Conservation (phyloP, 805 yeast genomes). For the Metschnikowia gelsemii region DNA sequence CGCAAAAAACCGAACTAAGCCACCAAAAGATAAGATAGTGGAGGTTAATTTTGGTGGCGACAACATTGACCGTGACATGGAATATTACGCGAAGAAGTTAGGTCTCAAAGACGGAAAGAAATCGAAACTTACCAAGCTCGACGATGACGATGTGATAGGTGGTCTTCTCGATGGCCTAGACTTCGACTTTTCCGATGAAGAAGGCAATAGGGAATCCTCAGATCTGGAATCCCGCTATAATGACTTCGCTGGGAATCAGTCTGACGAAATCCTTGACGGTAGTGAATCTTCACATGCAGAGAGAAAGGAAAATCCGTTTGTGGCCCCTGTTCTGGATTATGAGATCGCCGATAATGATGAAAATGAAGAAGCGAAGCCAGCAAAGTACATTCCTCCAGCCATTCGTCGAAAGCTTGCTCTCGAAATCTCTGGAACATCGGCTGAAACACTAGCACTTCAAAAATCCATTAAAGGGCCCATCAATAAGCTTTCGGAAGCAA, state of each 20-base stretch:
- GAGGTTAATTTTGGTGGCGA: constrained; percentile 19
- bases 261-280: constrained; percentile 23
- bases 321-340: constrained; percentile 23
- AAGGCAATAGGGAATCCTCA: constrained; percentile 19
- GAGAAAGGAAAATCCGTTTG: constrained; percentile 51
- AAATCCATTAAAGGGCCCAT: constrained; percentile 76
- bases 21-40: constrained; percentile 14
- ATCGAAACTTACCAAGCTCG: constrained; percentile 45
- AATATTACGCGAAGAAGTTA: constrained; percentile 77
- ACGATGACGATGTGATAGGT: constrained; percentile 74
- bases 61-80: constrained; percentile 63
- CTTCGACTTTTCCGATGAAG: constrained; percentile 38
- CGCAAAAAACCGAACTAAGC: constrained; percentile 5
- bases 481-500: constrained; percentile 88
- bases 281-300: constrained; percentile 23
- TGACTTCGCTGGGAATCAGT: constrained; percentile 8
- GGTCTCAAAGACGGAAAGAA: constrained; percentile 61
- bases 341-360: constrained; percentile 5
- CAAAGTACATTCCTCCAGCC: constrained; percentile 83
- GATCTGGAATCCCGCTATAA: constrained; percentile 13
- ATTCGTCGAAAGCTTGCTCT: constrained; percentile 55
- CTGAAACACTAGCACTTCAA: constrained; percentile 48
- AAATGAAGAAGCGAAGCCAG: constrained; percentile 24
- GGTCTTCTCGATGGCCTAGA: constrained; percentile 81
- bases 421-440: constrained; percentile 35